phyloP scores from a whole-genome alignment of 257 asterid genomes.

The Coffea eugenioides region DNA sequence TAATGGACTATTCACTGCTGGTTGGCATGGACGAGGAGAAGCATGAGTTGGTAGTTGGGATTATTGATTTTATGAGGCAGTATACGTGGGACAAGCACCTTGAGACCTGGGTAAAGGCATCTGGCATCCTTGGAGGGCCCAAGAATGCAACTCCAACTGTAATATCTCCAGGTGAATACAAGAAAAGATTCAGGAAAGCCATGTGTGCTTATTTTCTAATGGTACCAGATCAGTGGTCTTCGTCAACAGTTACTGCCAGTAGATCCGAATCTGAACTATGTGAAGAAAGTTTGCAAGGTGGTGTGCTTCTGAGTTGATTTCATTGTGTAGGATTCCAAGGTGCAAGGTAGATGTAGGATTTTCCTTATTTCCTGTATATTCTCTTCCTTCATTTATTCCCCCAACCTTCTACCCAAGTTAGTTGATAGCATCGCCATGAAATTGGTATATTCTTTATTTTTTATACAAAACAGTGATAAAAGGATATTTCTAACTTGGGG shows the following conservation, averaged over 20 bases:
- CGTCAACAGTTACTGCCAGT: slow-evolving; percentile 27
- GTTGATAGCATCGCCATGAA: not conserved
- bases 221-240: slow-evolving; percentile 82
- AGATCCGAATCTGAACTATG: slow-evolving; percentile 28
- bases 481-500: not conserved
- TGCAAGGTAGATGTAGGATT: not conserved
- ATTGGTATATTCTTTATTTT: slow-evolving; percentile 6
- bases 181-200: slow-evolving; percentile 76
- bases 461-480: not conserved
- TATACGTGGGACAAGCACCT: slow-evolving; percentile 93
- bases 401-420: not conserved
- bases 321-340: not conserved
- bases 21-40: slow-evolving; percentile 81
- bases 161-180: slow-evolving; percentile 69
- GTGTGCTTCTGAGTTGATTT: no score
- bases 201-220: slow-evolving; percentile 80
- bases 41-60: slow-evolving; percentile 67
- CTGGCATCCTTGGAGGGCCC: slow-evolving; percentile 77
- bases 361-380: not conserved
- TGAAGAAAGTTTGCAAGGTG: slow-evolving; percentile 31
- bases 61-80: slow-evolving; percentile 84
- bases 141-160: slow-evolving; percentile 69
- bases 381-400: slow-evolving; percentile 1
- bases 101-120: slow-evolving; percentile 85
- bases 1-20: slow-evolving; percentile 80